A percentile compares a stretch with the other conserved stretches of the same genome.
These are phyloP conservation scores for Vanilla planifolia DNA, from an alignment of 106 monocot genomes.

Conservation along the genomic window DNA sequence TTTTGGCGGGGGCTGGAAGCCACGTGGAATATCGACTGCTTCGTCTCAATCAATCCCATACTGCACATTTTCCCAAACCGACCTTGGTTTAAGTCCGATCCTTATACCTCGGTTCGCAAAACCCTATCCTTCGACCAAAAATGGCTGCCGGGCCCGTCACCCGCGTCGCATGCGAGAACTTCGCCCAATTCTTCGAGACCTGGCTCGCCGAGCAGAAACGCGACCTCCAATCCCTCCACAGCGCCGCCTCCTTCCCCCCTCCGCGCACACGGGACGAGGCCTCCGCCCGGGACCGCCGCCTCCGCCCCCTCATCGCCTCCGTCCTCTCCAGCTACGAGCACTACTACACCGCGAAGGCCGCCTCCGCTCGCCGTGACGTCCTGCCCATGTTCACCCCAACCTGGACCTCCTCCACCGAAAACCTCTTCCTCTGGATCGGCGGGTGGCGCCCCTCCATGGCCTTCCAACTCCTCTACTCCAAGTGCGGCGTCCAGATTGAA, in stretches of 20 bases:
- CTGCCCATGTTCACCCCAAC: slow-evolving; percentile 38
- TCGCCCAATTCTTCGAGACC: slow-evolving; percentile 39
- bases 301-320: slow-evolving; percentile 25
- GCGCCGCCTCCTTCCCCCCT: slow-evolving; percentile 10
- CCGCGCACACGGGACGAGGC: background rate
- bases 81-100: no score
- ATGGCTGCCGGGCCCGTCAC: no score
- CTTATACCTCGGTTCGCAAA: no score
- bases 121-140: no score
- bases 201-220: slow-evolving; percentile 38
- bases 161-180: no score
- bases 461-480: slow-evolving; percentile 68
- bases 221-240: slow-evolving; percentile 29
- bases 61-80: no score
- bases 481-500: slow-evolving; percentile 50
- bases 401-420: slow-evolving; percentile 64
- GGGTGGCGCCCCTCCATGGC: slow-evolving; percentile 67
- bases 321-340: slow-evolving; percentile 46
- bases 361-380: slow-evolving; percentile 33
- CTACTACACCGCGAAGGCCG: slow-evolving; percentile 47
- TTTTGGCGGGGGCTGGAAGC: no score
- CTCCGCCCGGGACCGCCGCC: background rate
- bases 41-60: no score
- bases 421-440: slow-evolving; percentile 53
- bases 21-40: no score